A percentile compares a stretch with the other conserved stretches of the same genome.
Evolutionary conservation across 2,329 filamentous ascomycete species (phyloP).

Genomic region (Diaporthe ampelina): DNA sequence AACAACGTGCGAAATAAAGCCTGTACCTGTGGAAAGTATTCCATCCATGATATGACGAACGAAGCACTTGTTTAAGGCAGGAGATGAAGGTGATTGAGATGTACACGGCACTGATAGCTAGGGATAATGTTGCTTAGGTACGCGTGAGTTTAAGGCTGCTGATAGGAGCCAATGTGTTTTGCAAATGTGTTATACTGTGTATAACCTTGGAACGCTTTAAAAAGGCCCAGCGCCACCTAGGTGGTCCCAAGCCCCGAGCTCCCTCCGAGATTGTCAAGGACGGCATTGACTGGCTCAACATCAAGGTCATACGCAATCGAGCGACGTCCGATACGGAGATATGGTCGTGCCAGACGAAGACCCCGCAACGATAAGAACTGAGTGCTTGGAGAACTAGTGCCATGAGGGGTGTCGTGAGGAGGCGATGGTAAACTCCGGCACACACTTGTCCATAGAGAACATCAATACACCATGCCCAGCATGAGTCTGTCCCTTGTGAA

Average conservation of each 20-base stretch:
- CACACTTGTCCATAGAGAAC: no score
- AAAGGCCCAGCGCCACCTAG: not conserved
- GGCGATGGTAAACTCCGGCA: not conserved
- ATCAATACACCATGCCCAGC: no score
- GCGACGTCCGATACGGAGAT: constrained; percentile 39
- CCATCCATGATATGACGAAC: constrained; percentile 16
- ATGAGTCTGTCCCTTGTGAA: no score
- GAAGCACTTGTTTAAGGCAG: not conserved
- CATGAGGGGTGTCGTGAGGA: not conserved
- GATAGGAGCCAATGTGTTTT: not conserved
- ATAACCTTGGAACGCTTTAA: not conserved
- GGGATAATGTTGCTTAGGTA: not conserved
- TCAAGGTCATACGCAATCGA: constrained; percentile 11
- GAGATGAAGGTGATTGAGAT: not conserved
- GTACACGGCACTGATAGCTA: not conserved
- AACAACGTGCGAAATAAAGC: not conserved
- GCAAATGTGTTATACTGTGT: no score
- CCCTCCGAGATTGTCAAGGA: constrained; percentile 32
- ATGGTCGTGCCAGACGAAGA: constrained; percentile 25
- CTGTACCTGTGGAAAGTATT: not conserved
- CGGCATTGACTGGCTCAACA: constrained; percentile 28
- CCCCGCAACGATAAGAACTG: constrained; percentile 41
- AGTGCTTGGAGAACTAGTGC: constrained; percentile 9
- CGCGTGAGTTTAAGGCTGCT: not conserved
- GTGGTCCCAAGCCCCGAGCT: constrained; percentile 25